Conservation (phyloP, 805 yeast genomes). For the Yamadazyma scolyti region DNA sequence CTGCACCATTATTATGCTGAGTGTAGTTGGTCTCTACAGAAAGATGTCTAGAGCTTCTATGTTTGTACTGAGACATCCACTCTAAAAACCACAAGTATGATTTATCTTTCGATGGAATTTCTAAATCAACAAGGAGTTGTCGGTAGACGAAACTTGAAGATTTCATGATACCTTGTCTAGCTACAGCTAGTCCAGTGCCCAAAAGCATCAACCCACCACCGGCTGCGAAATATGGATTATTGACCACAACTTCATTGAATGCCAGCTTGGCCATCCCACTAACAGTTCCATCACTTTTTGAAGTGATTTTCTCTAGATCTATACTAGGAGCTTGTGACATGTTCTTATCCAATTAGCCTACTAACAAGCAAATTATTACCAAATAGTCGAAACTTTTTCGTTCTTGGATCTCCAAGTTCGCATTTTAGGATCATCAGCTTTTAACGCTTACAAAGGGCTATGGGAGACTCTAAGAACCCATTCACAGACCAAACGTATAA, state of each 20-base stretch:
- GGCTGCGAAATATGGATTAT: constrained; percentile 96
- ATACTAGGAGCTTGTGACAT: constrained; percentile 12
- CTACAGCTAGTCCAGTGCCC: constrained; percentile 83
- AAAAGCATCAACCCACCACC: constrained; percentile 96
- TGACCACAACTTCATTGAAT: constrained; percentile 51
- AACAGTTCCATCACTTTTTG: constrained; percentile 35
- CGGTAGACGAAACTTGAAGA: constrained; percentile 69
- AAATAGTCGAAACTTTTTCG: not conserved
- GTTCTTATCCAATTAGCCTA: not conserved
- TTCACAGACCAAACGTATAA: constrained; percentile 10
- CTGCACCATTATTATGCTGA: constrained; percentile 91
- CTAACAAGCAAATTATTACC: not conserved
- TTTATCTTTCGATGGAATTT: constrained; percentile 89
- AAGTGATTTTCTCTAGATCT: constrained; percentile 34
- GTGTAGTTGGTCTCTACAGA: constrained; percentile 83
- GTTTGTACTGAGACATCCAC: constrained; percentile 88
- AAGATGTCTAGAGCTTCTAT: constrained; percentile 74
- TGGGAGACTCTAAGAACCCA: constrained; percentile 8
- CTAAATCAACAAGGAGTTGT: constrained; percentile 84
- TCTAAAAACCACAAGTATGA: constrained; percentile 92
- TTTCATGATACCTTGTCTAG: constrained; percentile 64
- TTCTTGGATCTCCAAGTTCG: not conserved
- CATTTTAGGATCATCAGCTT: not conserved
- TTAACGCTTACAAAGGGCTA: not conserved
- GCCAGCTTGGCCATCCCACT: constrained; percentile 27